These are phyloP conservation scores for Margaritispora aquatica DNA, from an alignment of 495 filamentous ascomycete species.

Conservation along the genomic window DNA sequence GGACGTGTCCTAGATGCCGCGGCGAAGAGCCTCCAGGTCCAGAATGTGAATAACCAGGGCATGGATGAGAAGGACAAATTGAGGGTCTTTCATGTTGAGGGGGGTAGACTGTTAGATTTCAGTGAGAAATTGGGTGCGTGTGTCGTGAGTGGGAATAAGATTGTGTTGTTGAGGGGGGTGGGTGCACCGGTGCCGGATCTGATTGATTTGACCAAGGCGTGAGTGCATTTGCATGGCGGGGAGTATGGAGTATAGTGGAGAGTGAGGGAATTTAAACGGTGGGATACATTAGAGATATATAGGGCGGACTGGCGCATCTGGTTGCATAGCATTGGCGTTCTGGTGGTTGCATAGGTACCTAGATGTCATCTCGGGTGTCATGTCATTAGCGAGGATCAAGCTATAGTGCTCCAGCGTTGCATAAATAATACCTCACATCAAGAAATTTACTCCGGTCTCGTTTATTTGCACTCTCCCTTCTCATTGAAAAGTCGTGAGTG, in stretches of 20 bases:
- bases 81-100: slow-evolving; percentile 87
- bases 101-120: slow-evolving; percentile 78
- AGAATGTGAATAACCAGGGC: slow-evolving; percentile 84
- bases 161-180: slow-evolving; percentile 83
- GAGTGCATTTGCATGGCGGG: not conserved
- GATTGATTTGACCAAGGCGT: slow-evolving; percentile 25
- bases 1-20: slow-evolving; percentile 84
- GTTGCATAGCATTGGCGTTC: slow-evolving; percentile 22
- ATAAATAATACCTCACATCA: not conserved
- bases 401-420: not conserved
- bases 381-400: too few species aligned
- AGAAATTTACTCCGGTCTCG: not conserved
- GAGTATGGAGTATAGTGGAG: not conserved
- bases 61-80: slow-evolving; percentile 71
- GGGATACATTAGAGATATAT: not conserved
- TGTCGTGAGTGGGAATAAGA: slow-evolving; percentile 72
- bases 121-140: slow-evolving; percentile 70
- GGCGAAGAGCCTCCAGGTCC: slow-evolving; percentile 69
- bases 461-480: not conserved
- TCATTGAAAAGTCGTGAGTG: not conserved
- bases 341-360: not conserved
- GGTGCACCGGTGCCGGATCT: slow-evolving; percentile 52
- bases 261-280: not conserved
- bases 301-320: not conserved
- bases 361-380: too few species aligned